phyloP scores from a whole-genome alignment of 345 rosid species.

The Moringa oleifera region DNA sequence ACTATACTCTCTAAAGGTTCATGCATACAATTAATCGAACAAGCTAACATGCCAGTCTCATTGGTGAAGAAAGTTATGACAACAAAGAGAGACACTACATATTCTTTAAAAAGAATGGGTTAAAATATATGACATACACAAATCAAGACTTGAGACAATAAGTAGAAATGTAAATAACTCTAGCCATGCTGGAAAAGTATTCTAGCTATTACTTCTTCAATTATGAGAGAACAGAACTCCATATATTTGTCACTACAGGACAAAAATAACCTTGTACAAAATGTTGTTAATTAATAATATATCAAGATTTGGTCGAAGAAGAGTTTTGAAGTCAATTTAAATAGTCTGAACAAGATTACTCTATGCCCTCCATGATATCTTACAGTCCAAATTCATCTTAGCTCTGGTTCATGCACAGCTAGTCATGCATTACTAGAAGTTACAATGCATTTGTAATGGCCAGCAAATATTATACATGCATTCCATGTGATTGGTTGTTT shows the following conservation, averaged over 20 bases:
- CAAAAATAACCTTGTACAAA: not conserved
- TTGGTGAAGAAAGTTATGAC: too few species aligned
- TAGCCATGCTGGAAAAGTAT: not conserved
- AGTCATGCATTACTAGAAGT: not conserved
- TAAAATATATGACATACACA: too few species aligned
- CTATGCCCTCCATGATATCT: not conserved
- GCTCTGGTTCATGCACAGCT: not conserved
- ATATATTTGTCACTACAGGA: too few species aligned
- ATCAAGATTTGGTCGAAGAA: not conserved
- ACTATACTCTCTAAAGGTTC: not conserved
- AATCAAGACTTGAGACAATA: too few species aligned
- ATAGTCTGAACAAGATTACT: not conserved
- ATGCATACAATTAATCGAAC: not conserved
- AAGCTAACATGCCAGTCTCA: too few species aligned
- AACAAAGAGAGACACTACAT: too few species aligned
- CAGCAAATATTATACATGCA: too few species aligned
- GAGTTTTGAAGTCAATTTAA: not conserved
- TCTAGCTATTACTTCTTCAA: not conserved
- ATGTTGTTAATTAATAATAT: not conserved
- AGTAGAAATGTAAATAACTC: not conserved
- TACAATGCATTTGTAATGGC: conserved; percentile 10
- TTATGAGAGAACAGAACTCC: too few species aligned
- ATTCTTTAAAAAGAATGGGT: too few species aligned
- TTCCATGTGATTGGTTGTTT: too few species aligned
- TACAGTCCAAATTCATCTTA: not conserved